Percentiles rank a stretch among this genome's conserved stretches.
phyloP scores from a whole-genome alignment of 768 basidiomycete genomes.

The Pisolithus marmoratus region DNA sequence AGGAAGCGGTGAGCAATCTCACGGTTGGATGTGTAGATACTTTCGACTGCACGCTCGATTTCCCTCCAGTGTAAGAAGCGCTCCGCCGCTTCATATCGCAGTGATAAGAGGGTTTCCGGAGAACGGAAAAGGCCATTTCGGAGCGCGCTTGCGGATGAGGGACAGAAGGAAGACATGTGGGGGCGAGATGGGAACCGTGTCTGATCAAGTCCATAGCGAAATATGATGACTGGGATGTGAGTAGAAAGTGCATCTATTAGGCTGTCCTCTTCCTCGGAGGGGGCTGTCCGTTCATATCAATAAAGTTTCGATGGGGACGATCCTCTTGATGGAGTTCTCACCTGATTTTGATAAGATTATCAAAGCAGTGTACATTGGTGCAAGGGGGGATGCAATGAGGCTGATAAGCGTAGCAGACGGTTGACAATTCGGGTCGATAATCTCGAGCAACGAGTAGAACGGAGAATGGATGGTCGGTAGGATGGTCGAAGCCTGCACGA shows the following conservation, averaged over 20 bases:
- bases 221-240: conserved; percentile 53
- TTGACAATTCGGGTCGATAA: conserved; percentile 46
- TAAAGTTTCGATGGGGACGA: conserved; percentile 3
- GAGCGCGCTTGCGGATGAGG: conserved; percentile 44
- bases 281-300: conserved; percentile 13
- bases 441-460: conserved; percentile 47
- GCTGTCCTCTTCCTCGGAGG: conserved; percentile 32
- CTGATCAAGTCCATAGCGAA: conserved; percentile 37
- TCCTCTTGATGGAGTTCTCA: conserved; percentile 21
- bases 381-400: conserved; percentile 51
- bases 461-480: conserved; percentile 48
- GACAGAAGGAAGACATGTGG: conserved; percentile 53
- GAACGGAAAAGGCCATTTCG: conserved; percentile 59
- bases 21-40: conserved; percentile 30
- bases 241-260: conserved; percentile 45
- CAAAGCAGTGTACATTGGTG: conserved; percentile 57
- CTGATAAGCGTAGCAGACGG: conserved; percentile 47
- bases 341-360: conserved; percentile 47
- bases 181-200: conserved; percentile 24
- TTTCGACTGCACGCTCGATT: conserved; percentile 51
- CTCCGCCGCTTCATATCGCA: conserved; percentile 62
- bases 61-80: conserved; percentile 71
- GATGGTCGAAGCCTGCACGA: conserved; percentile 27
- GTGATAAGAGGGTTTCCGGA: conserved; percentile 50
- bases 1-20: conserved; percentile 17